Percentiles rank a stretch among this genome's conserved stretches.
These are phyloP conservation scores for Backusella tarrabulga DNA, from an alignment of 192 early-diverging fungal genomes.

Conservation along the genomic window DNA sequence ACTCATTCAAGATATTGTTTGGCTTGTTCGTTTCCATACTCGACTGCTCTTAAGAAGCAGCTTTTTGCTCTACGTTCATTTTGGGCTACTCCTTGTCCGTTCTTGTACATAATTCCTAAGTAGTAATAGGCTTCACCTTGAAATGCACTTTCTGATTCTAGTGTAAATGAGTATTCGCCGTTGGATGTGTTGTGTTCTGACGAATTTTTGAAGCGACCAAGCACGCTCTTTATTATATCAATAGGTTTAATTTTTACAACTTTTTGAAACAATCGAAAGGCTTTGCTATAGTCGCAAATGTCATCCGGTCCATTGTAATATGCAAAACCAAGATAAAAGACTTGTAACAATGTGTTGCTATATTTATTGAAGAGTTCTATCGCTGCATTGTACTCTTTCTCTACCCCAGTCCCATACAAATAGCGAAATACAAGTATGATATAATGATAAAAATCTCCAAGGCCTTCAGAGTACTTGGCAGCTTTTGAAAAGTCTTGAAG, in stretches of 20 bases:
- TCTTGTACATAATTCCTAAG: background rate
- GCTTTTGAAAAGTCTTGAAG: background rate
- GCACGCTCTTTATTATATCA: background rate
- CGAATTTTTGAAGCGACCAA: background rate
- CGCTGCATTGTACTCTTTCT: background rate
- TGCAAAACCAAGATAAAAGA: background rate
- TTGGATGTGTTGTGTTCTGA: background rate
- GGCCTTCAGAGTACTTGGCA: background rate
- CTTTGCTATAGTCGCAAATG: background rate
- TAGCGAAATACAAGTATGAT: no score
- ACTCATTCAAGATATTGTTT: background rate
- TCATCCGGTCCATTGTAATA: background rate
- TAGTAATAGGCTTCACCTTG: background rate
- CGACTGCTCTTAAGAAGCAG: background rate
- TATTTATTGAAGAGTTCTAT: background rate
- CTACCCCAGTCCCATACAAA: background rate
- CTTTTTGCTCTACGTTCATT: background rate
- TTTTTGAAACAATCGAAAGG: background rate
- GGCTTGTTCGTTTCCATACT: background rate
- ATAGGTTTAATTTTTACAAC: background rate
- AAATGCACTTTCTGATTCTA: background rate
- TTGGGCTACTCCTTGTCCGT: background rate
- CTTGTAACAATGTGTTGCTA: accelerated
- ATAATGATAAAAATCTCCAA: background rate
- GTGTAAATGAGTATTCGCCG: background rate